Conservation (phyloP, 139 green algal species). For the Chlamydomonas sp. region DNA sequence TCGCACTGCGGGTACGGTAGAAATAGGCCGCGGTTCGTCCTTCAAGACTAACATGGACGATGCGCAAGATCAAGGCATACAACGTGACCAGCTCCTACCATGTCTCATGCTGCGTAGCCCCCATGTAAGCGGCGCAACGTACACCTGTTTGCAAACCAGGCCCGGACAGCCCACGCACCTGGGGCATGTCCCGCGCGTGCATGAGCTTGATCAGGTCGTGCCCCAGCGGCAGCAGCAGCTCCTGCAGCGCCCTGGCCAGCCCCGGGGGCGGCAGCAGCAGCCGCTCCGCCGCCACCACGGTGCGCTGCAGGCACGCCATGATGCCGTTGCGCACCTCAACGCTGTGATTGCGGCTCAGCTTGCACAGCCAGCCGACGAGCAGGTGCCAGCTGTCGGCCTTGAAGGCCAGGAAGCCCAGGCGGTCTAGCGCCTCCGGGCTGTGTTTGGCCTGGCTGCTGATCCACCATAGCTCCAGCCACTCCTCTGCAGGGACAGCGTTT, state of each 20-base stretch:
- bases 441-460: slow-evolving; percentile 10
- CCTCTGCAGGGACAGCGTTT: slow-evolving; percentile 40
- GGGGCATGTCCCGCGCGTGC: slow-evolving; percentile 26
- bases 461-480: slow-evolving; percentile 61
- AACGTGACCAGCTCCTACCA: no score
- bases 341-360: slow-evolving; percentile 25
- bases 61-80: not conserved
- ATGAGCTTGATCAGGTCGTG: slow-evolving; percentile 34
- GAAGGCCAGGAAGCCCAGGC: slow-evolving; percentile 25
- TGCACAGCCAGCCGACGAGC: slow-evolving; percentile 38
- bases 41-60: not conserved
- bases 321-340: slow-evolving; percentile 51
- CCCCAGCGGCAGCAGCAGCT: slow-evolving; percentile 55
- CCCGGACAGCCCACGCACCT: slow-evolving; percentile 12
- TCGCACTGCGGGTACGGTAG: slow-evolving; percentile 40
- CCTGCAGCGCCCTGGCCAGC: slow-evolving; percentile 61
- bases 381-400: slow-evolving; percentile 35
- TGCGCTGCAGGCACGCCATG: slow-evolving; percentile 72
- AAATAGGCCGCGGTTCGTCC: not conserved
- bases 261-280: slow-evolving; percentile 64
- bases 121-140: not conserved
- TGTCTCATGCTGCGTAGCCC: no score
- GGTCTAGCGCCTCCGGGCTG: slow-evolving; percentile 13
- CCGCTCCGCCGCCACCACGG: slow-evolving; percentile 71
- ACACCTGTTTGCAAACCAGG: not conserved